Conservation (phyloP, 495 filamentous ascomycete genomes). For the Aspergillus coremiiformis region DNA sequence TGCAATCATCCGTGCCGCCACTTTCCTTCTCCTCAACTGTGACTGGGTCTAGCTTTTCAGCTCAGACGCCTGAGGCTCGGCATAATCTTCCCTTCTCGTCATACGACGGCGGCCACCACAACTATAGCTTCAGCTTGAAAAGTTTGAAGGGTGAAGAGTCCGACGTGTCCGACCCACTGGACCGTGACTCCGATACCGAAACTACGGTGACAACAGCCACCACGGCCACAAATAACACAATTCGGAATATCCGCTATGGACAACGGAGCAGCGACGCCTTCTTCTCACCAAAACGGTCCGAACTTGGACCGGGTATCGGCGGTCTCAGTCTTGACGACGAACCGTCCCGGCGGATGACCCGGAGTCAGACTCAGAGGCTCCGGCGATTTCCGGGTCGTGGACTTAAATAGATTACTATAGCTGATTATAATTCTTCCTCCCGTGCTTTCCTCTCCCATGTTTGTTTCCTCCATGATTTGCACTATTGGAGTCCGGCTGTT, state of each 20-base stretch:
- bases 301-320: conserved; percentile 33
- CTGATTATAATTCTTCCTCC: not conserved
- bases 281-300: conserved; percentile 29
- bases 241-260: conserved; percentile 36
- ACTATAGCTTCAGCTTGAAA: conserved; percentile 34
- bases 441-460: not conserved
- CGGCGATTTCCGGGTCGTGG: not conserved
- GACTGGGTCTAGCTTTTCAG: conserved; percentile 27
- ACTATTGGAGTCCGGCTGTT: conserved; percentile 1
- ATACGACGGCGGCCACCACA: conserved; percentile 9
- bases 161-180: conserved; percentile 27
- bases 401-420: not conserved
- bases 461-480: not conserved
- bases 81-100: conserved; percentile 16
- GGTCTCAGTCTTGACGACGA: conserved; percentile 38
- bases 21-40: conserved; percentile 30
- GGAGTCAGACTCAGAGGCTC: conserved; percentile 33
- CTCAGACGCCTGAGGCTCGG: conserved; percentile 20
- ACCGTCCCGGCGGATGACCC: conserved; percentile 32
- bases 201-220: conserved; percentile 35
- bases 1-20: conserved; percentile 18
- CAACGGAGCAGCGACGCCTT: conserved; percentile 13
- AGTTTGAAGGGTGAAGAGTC: conserved; percentile 29
- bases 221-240: conserved; percentile 30
- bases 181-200: conserved; percentile 38